A percentile compares a stretch with the other conserved stretches of the same genome.
phyloP scores from a whole-genome alignment of 176 grass and related monocot species.

The Oryza meyeriana region DNA sequence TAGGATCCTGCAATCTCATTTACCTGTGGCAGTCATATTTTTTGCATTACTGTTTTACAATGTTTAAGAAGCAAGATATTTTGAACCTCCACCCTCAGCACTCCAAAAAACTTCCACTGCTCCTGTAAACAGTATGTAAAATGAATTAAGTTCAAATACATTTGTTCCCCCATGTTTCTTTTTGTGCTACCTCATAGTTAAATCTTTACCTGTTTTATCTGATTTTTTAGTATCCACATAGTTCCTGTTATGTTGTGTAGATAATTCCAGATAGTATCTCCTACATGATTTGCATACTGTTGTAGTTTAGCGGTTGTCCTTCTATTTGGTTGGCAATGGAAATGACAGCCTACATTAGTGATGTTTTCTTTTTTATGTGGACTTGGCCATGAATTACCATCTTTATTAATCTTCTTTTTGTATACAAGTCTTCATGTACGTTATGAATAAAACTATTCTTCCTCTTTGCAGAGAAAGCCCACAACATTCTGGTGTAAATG shows the following conservation, averaged over 20 bases:
- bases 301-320: slow-evolving; percentile 5
- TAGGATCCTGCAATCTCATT: not conserved
- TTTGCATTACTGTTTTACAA: not conserved
- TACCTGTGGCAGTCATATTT: not conserved
- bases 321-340: not conserved
- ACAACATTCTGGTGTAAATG: slow-evolving; percentile 24
- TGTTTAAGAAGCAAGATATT: not conserved
- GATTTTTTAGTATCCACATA: not conserved
- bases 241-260: no score
- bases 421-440: not conserved
- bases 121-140: no score
- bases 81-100: not conserved
- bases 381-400: not conserved
- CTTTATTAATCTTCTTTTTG: not conserved
- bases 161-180: not conserved
- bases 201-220: not conserved
- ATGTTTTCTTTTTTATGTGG: not conserved
- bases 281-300: slow-evolving; percentile 18
- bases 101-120: no score
- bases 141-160: no score
- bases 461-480: slow-evolving; percentile 43
- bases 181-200: not conserved
- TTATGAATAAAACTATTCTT: not conserved
- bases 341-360: not conserved
- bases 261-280: slow-evolving; percentile 2